Percentiles rank a stretch among this genome's conserved stretches.
phyloP scores from a whole-genome alignment of 2,329 filamentous ascomycete genomes.

The Aureobasidium subglaciale region DNA sequence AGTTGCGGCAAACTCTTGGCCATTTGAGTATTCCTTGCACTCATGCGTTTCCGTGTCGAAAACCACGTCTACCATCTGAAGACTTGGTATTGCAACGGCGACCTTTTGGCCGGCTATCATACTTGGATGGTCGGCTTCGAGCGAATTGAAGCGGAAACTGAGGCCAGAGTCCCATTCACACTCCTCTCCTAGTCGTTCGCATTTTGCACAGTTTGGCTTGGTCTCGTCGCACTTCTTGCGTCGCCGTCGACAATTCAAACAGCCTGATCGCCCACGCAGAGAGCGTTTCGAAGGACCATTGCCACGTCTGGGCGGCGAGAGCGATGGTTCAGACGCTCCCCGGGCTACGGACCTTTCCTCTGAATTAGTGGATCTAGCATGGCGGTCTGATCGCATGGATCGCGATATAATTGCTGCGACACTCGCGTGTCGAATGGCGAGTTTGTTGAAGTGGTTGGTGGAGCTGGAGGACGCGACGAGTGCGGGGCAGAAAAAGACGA shows the following conservation, averaged over 20 bases:
- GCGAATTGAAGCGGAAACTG: constrained; percentile 21
- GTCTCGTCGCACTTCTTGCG: constrained; percentile 29
- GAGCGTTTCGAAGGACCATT: neutral
- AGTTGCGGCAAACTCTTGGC: neutral
- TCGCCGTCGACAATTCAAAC: constrained; percentile 29
- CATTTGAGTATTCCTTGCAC: constrained; percentile 11
- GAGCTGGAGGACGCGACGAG: neutral
- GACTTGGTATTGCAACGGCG: constrained; percentile 7
- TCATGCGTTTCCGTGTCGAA: constrained; percentile 22
- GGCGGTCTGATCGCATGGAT: neutral
- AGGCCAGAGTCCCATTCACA: constrained; percentile 24
- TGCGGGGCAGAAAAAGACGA: neutral
- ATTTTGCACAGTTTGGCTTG: constrained; percentile 28
- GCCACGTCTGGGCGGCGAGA: neutral
- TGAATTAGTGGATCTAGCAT: neutral
- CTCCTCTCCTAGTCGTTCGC: constrained; percentile 23
- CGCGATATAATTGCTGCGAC: neutral
- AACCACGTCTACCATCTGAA: constrained; percentile 27
- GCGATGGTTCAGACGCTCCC: neutral
- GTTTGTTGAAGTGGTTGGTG: neutral
- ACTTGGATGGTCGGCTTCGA: constrained; percentile 27
- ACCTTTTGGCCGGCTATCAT: constrained; percentile 23
- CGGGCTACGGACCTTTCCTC: neutral
- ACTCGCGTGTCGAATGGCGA: no score
- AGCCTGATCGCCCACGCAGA: constrained; percentile 27